phyloP scores from a whole-genome alignment of 2,329 filamentous ascomycete genomes.

The Dothistroma pini region DNA sequence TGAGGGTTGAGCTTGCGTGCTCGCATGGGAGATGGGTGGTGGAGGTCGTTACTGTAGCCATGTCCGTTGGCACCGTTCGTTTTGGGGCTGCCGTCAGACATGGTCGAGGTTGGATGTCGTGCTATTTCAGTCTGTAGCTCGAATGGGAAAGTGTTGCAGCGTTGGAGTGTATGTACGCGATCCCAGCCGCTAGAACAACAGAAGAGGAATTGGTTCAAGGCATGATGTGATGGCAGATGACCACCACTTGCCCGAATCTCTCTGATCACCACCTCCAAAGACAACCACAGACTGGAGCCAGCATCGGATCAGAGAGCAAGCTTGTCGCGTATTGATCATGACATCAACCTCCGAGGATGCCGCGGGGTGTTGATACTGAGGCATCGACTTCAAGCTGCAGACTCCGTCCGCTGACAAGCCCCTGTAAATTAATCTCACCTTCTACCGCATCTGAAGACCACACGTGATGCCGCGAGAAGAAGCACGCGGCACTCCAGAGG shows the following conservation, averaged over 20 bases:
- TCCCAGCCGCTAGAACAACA: not conserved
- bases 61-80: slow-evolving; percentile 18
- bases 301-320: not conserved
- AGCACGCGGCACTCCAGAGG: too few species aligned
- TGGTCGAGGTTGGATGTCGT: slow-evolving; percentile 1
- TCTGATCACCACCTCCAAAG: not conserved
- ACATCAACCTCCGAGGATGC: not conserved
- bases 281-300: not conserved
- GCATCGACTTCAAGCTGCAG: too few species aligned
- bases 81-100: slow-evolving; percentile 11
- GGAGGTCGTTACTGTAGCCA: slow-evolving; percentile 17
- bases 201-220: not conserved
- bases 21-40: slow-evolving; percentile 21
- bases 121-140: not conserved
- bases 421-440: too few species aligned
- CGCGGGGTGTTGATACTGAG: too few species aligned
- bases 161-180: not conserved
- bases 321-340: not conserved
- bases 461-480: too few species aligned
- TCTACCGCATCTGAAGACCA: too few species aligned
- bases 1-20: slow-evolving; percentile 27
- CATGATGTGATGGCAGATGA: not conserved
- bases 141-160: not conserved
- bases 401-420: too few species aligned
- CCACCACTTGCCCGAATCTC: too few species aligned